phyloP scores from a whole-genome alignment of 148 eudicot genomes.

The Arctostaphylos glauca region DNA sequence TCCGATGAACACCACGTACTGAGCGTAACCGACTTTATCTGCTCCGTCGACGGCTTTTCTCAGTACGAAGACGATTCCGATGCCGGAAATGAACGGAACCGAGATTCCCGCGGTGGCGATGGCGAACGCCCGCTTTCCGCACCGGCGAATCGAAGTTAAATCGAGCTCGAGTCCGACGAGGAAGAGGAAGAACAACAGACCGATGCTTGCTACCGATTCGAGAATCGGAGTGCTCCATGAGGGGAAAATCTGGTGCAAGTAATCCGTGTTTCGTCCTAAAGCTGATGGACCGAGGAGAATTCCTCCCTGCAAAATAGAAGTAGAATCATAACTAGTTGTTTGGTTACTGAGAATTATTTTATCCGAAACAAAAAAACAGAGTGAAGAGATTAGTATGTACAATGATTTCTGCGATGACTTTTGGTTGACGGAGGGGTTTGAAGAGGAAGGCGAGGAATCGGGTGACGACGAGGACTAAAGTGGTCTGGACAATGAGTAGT shows the following conservation, averaged over 20 bases:
- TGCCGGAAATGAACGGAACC: constrained; percentile 32
- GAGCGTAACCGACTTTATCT: constrained; percentile 28
- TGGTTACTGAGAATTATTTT: too few species aligned
- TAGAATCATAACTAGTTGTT: background rate
- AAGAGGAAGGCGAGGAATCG: constrained; percentile 40
- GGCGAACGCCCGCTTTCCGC: constrained; percentile 33
- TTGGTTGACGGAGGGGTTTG: constrained; percentile 55
- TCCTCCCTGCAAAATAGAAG: constrained; percentile 33
- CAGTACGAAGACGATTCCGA: constrained; percentile 34
- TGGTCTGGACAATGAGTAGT: constrained; percentile 41
- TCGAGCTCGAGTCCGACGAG: constrained; percentile 51
- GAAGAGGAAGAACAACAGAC: constrained; percentile 50
- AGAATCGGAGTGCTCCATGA: constrained; percentile 51
- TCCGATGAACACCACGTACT: constrained; percentile 43
- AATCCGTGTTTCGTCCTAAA: constrained; percentile 34
- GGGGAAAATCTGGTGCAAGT: constrained; percentile 37
- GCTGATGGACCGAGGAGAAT: constrained; percentile 53
- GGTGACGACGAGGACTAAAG: constrained; percentile 31
- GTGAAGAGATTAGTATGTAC: constrained; percentile 17
- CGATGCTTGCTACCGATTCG: constrained; percentile 40
- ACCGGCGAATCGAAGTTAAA: constrained; percentile 27
- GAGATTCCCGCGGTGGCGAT: constrained; percentile 45
- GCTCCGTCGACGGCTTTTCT: constrained; percentile 27
- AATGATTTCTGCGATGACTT: constrained; percentile 47
- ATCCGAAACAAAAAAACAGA: too few species aligned